Evolutionary conservation across 2,329 filamentous ascomycete species (phyloP).

Genomic region (Trichoderma afroharzianum): DNA sequence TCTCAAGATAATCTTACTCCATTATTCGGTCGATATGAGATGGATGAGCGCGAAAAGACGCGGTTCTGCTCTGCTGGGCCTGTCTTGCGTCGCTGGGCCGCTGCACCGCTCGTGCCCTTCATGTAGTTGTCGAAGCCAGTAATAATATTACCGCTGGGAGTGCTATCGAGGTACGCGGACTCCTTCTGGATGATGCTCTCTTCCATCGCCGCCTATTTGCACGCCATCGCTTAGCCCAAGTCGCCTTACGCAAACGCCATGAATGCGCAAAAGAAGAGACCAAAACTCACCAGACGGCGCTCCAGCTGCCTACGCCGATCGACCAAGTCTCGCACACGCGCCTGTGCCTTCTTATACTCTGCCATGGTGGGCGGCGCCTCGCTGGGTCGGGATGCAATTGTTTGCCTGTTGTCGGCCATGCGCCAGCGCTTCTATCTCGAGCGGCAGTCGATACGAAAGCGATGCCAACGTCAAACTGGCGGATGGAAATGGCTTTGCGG

Average conservation of each 20-base stretch:
- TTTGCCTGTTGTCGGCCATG: constrained; percentile 36
- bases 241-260: neutral
- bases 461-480: neutral
- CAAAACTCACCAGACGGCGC: constrained; percentile 34
- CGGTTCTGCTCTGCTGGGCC: constrained; percentile 66
- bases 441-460: neutral
- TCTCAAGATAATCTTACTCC: constrained; percentile 27
- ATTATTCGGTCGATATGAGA: constrained; percentile 53
- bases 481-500: neutral
- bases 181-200: constrained; percentile 82
- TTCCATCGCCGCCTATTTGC: constrained; percentile 50
- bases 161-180: constrained; percentile 84
- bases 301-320: constrained; percentile 40
- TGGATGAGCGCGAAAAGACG: constrained; percentile 67
- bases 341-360: constrained; percentile 50
- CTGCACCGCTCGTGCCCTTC: constrained; percentile 71
- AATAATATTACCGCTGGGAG: constrained; percentile 88
- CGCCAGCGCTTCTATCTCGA: constrained; percentile 8
- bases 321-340: constrained; percentile 45
- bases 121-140: constrained; percentile 98
- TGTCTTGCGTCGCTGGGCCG: constrained; percentile 60
- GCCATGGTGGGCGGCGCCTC: constrained; percentile 37
- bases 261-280: neutral
- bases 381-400: constrained; percentile 22
- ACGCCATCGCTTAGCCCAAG: neutral